Base-by-base conservation (phyloP, 2,329 filamentous ascomycete species). In the Penicillium sp. region DNA sequence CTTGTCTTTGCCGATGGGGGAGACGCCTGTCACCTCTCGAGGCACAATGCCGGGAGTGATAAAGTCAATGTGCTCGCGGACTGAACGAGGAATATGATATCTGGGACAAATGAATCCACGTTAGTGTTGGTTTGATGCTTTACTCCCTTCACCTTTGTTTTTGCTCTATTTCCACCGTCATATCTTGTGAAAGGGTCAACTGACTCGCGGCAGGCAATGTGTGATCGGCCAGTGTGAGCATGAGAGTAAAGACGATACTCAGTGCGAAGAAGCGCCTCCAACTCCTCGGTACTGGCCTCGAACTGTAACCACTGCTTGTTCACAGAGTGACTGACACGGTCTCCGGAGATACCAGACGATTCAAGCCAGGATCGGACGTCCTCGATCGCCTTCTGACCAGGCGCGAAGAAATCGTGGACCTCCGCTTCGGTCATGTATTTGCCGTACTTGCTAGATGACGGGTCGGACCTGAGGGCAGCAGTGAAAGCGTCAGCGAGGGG, bases 291-390 rank as follows among this genome's bases (percentile, higher is more conserved):
- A 2, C 64, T 59, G 0, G 66, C 64, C 25, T 70, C 63, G 47
- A 75, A 73, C 9, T 67, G 64, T 3, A 74, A 58, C 70, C 71
- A 73, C 39, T 66, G 63, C 39, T 63, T 63, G 47, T 67, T 67
- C 26, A 49, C 46, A 1, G 64, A 65, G 13, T 62, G 61, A 2
- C 54, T 55, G 29, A 67, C 45, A 2, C 63, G 61, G n/a, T 56
- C 43, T 7, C 43, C 18, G 5, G 54, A 37, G 37, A 67, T 58
- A 1, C 64, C 62, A 9, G 60, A 51, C 3, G 46, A 53, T n/a
- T 61, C 54, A 6, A 66, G 39, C 64, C 64, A 66, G 12, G 48
- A 42, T 37, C 56, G 56, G 4, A 70, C 66, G 8, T 54, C 53
- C 34, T 61, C 54, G 9, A 64, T 59, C 2, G 57, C 58, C 11